Percentiles rank a stretch among this genome's conserved stretches.
Evolutionary conservation across 2,329 filamentous ascomycete genomes (phyloP).

Genomic region (Colletotrichum noveboracense): DNA sequence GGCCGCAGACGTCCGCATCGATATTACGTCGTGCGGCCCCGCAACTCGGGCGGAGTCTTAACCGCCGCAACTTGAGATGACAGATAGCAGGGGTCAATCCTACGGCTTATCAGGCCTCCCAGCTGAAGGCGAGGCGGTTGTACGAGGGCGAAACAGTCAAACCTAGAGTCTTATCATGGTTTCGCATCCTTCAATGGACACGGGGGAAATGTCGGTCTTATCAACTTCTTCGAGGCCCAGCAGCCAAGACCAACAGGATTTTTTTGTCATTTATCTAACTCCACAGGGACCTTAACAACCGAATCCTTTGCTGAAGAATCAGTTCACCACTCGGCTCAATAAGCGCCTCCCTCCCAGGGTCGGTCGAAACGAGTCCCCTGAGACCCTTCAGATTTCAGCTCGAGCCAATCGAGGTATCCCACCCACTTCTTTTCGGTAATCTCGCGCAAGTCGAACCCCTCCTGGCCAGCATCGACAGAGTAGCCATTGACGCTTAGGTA

Average conservation of each 20-base stretch:
- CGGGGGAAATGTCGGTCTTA: not conserved
- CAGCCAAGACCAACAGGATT: not conserved
- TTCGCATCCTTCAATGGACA: not conserved
- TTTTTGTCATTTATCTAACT: not conserved
- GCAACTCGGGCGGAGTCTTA: not conserved
- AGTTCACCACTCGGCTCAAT: not conserved
- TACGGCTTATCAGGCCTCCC: not conserved
- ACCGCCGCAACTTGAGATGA: not conserved
- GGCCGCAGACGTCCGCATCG: constrained; percentile 8
- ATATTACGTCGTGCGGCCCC: not conserved
- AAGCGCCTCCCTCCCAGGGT: constrained; percentile 16
- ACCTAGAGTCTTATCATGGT: not conserved
- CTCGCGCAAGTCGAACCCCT: constrained; percentile 41
- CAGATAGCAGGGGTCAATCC: not conserved
- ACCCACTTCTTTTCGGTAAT: constrained; percentile 39
- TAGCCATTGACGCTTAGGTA: constrained; percentile 44
- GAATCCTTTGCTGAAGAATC: not conserved
- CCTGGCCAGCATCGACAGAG: constrained; percentile 40
- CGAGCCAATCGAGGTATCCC: constrained; percentile 26
- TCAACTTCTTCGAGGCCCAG: not conserved
- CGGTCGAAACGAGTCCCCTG: constrained; percentile 5
- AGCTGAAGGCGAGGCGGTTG: not conserved
- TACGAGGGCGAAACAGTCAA: not conserved
- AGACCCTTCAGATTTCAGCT: not conserved
- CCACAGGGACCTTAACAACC: not conserved